Evolutionary conservation across 257 asterid genomes (phyloP), one percentile per base, ranked within the genome.

Genomic region (Solanum medicagineum): DNA sequence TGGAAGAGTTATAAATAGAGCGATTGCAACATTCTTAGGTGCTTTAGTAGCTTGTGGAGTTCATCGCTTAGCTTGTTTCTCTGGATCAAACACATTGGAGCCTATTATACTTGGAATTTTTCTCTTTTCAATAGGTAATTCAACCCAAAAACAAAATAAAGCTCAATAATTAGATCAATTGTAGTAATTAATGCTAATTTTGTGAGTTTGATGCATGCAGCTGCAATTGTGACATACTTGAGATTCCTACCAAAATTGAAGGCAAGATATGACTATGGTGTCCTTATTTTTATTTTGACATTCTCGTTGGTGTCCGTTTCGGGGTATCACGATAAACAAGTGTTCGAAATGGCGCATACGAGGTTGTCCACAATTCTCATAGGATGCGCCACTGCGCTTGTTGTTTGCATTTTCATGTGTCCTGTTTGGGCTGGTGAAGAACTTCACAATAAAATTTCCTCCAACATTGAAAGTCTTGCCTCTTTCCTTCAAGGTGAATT

Each of bases 391-490:
- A 89, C 87, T 36, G 44, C 96, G 1, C 1, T 95, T 1, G 60
- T 89, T 56, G 69, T 90, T 17, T 92, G 93, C 71, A 77, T 91
- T 24, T 53, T 91, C 10, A 80, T 94, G 40, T 90, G 89, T 77
- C 98, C 98, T 0, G 91, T 91, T 8, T 94, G 98, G 98, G 98
- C 98, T 66, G 98, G 98, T 44, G 87, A 87, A 45, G 96, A 95
- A 85, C 93, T 95, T 66, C 97, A 94, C 57, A 85, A 90, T 12
- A 77, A 89, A 47, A 82, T 93, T 14, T 95, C 95, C 15, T 81
- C 89, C 32, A 94, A 91, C 80, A 84, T 95, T 5, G 94, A 94
- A 57, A 95, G 93, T 73, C 91, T 92, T 17, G 96, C 84, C 1
- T 55, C 12, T 56, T 94, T 93, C 87, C 88, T 95, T 57, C 87